These are phyloP conservation scores for Crassisporium funariophilum DNA, from an alignment of 768 basidiomycete species.

Conservation along the genomic window DNA sequence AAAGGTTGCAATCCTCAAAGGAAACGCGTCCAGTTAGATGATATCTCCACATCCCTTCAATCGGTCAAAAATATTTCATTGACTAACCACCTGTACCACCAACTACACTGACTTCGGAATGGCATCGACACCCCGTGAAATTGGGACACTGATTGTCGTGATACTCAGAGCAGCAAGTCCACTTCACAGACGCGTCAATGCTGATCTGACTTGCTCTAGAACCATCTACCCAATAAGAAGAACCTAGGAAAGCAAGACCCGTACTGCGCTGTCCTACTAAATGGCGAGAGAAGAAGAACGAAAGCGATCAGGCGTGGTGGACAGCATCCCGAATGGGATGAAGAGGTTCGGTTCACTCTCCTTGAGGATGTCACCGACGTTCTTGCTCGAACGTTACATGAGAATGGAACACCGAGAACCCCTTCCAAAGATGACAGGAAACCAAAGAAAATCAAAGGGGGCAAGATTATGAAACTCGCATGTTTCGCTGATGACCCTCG, in stretches of 20 bases:
- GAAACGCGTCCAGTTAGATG: too few relatives aligned
- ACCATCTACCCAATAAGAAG: constrained; percentile 89
- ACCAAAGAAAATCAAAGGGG: constrained; percentile 62
- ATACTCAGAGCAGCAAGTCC: constrained; percentile 87
- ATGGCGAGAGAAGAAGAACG: constrained; percentile 84
- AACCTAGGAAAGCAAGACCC: constrained; percentile 98
- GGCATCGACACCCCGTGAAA: constrained; percentile 66
- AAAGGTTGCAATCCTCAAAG: too few relatives aligned
- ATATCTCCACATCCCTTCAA: too few relatives aligned
- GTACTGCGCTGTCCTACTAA: constrained; percentile 80
- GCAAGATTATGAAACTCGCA: constrained; percentile 73
- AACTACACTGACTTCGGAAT: too few relatives aligned
- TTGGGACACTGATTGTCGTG: constrained; percentile 93
- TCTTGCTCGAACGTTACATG: constrained; percentile 41
- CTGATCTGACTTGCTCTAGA: constrained; percentile 44
- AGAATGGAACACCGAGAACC: constrained; percentile 55
- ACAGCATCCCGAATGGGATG: constrained; percentile 99
- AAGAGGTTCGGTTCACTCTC: constrained; percentile 92
- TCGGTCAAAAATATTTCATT: too few relatives aligned
- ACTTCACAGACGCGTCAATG: constrained; percentile 19
- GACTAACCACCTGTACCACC: too few relatives aligned
- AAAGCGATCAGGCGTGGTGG: constrained; percentile 96
- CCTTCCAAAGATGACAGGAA: constrained; percentile 64
- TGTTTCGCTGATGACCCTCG: constrained; percentile 95
- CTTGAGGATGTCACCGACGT: constrained; percentile 71